A percentile compares a stretch with the other conserved stretches of the same genome.
phyloP scores from a whole-genome alignment of 139 green algal genomes.

The Dunaliella primolecta region DNA sequence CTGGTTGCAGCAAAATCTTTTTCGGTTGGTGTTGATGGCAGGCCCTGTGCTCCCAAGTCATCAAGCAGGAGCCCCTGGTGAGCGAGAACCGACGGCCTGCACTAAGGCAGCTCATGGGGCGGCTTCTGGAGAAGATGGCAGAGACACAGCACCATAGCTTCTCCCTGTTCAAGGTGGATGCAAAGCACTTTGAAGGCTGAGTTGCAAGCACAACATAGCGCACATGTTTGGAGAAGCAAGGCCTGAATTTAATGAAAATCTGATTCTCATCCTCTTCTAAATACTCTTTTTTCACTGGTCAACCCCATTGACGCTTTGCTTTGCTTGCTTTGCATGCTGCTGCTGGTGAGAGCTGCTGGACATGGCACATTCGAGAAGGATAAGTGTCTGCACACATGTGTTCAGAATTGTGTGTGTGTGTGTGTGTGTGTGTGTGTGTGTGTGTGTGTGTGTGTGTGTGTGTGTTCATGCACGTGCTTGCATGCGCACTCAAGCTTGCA shows the following conservation, averaged over 20 bases:
- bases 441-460: no score
- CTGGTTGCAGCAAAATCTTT: conserved; percentile 1
- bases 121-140: conserved; percentile 55
- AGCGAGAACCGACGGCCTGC: conserved; percentile 50
- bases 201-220: neutral
- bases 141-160: conserved; percentile 55
- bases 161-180: conserved; percentile 56
- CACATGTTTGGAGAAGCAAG: neutral
- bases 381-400: neutral
- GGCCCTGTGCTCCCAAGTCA: conserved; percentile 43
- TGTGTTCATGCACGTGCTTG: no score
- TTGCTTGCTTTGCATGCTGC: no score
- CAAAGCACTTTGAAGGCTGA: neutral
- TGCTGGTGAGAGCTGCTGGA: no score
- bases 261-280: no score
- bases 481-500: no score
- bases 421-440: no score
- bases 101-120: conserved; percentile 51
- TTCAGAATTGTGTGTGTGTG: neutral
- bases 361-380: no score
- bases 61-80: conserved; percentile 60
- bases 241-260: no score
- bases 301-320: no score
- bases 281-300: no score
- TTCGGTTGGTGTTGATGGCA: no score